Evolutionary conservation across 345 rosid genomes (phyloP), one percentile per base, ranked within the genome.

Genomic region (Aquilaria yunnanensis): DNA sequence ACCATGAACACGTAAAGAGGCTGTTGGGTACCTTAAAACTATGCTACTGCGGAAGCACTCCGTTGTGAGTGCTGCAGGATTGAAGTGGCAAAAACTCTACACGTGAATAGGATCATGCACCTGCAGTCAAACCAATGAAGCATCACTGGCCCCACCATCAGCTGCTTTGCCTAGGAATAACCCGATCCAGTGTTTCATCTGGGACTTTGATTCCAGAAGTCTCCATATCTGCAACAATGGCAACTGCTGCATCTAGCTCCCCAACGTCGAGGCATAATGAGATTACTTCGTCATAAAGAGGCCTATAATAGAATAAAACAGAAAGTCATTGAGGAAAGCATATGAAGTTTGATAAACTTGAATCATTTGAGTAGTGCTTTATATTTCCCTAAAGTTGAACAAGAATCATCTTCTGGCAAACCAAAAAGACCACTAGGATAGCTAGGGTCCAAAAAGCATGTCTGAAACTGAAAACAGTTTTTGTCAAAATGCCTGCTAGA

Each of bases 171-270:
- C 79, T 84, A 60, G 85, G 76, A 60, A 93, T 93, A 54, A 90
- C 92, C 69, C 68, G 66, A 79, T 88, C 96, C 11, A 93, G 71
- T 53, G 86, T 93, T 69, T 86, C 74, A 51, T 81, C 89, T 3
- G 89, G 87, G 6, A 86, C 92, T 0, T 77, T 33, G 46, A 90
- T 82, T 67, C 97, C 96, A 12, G 86, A 55, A 1, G 85, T 78
- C 78, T 90, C 97, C 85, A 90, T 70, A 64, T 90, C 97, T 3
- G 97, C 96, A 31, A 90, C 95, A 61, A 93, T 88, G 7, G 94
- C 97, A 56, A 93, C 65, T 41, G 95, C 95, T 5, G 96, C 97
- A 54, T 93, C 97, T 63, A 88, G 81, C 64, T 93, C 98, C 64
- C 92, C 94, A 6, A 90, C 83, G 64, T 86, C 97, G 32, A 93